A percentile compares a stretch with the other conserved stretches of the same genome.
Conservation (phyloP, 495 filamentous ascomycete species). For the Aspergillus campestris region DNA sequence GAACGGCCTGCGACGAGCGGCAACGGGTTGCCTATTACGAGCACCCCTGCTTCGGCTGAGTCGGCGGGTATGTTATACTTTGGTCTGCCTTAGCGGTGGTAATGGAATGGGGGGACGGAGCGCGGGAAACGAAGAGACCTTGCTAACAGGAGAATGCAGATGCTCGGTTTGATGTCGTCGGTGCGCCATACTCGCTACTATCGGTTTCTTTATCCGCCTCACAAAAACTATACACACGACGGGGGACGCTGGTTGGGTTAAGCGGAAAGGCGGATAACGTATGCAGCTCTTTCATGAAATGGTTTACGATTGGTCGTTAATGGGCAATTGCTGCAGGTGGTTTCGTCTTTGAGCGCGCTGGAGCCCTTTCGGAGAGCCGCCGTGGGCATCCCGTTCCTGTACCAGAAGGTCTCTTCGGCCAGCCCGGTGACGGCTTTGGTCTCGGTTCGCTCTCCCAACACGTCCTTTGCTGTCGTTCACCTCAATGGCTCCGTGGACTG, state of each 20-base stretch:
- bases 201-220: constrained; percentile 88
- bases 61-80: constrained; percentile 26
- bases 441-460: constrained; percentile 71
- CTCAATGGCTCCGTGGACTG: constrained; percentile 95
- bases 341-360: constrained; percentile 83
- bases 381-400: constrained; percentile 86
- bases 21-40: constrained; percentile 30
- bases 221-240: constrained; percentile 82
- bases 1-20: constrained; percentile 22
- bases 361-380: constrained; percentile 68
- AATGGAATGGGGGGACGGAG: too few relatives aligned
- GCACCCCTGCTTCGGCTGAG: constrained; percentile 30
- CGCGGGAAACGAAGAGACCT: not conserved
- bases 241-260: constrained; percentile 82
- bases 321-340: constrained; percentile 35
- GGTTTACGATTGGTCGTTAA: not conserved
- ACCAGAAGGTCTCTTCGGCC: constrained; percentile 80
- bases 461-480: constrained; percentile 77
- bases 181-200: constrained; percentile 81
- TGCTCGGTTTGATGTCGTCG: constrained; percentile 89
- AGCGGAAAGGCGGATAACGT: constrained; percentile 90
- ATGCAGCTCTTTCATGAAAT: constrained; percentile 10
- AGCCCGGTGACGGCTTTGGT: constrained; percentile 79
- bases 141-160: constrained; percentile 42
- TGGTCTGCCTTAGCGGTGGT: not conserved